Base-by-base conservation (phyloP, 768 basidiomycete genomes). In the Podaxis sp. region DNA sequence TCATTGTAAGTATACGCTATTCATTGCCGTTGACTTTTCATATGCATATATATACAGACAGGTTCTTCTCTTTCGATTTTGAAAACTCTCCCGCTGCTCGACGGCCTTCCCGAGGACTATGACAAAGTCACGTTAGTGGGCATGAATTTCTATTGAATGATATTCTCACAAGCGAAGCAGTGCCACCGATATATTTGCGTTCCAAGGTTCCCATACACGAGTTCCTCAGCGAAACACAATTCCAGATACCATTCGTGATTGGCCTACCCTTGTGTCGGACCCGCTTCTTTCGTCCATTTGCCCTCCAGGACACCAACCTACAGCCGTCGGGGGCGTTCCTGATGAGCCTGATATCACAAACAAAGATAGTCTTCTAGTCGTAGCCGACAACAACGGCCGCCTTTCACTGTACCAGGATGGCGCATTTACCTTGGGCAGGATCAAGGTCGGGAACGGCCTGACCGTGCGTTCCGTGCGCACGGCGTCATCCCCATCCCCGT, bases 101-200 rank as follows among this genome's bases (percentile, higher is more conserved):
- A 94, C 68, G 79, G 80, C 57, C 75, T 90, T 39, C 84, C 83
- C 65, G 90, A 90, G 67, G 86, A 88, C n/a, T 76, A 79, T 15
- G 84, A 87, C 68, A 83, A 84, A 63, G 71, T 84, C 68, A 88
- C 85, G 92, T 93, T 69, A 66, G 84, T 76, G 57, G 57, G 54
- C 36, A 26, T 57, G 61, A 40, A 52, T 64, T 19, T 40, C 59
- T 53, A 52, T 61, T 54, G 44, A 39, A 57, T 48, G 65, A 72
- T 71, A 39, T 69, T 49, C 24, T 52, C 28, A 57, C 13, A 54
- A 48, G 51, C 57, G 60, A 72, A 38, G 22, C 51, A 93, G 92
- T 61, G 87, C 88, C 7, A 87, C 87, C 59, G 88, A 93, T 75
- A 75, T 93, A 44, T 94, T 94, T 72, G 88, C 90, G 44, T 92